Evolutionary conservation across 371 early-diverging fungal species (phyloP).

Genomic region (Mucor circinelloides): DNA sequence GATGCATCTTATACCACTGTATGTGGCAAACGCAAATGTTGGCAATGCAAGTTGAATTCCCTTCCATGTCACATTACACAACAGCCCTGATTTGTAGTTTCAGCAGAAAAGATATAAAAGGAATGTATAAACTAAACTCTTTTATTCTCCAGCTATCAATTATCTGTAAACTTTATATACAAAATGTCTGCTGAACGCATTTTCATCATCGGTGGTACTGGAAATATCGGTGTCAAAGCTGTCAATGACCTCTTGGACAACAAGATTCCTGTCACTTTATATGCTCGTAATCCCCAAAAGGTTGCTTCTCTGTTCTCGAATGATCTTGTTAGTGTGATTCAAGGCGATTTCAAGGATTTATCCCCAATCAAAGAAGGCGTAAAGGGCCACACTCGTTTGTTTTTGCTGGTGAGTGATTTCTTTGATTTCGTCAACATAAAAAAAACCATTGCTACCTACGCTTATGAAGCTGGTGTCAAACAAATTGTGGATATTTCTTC

Average conservation of each 20-base stretch:
- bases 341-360: conserved; percentile 34
- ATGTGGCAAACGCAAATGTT: too few species aligned
- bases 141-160: background rate
- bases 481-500: conserved; percentile 42
- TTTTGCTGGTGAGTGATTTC: conserved; percentile 23
- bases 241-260: conserved; percentile 20
- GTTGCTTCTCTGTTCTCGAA: conserved; percentile 9
- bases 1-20: too few species aligned
- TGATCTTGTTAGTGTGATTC: conserved; percentile 7
- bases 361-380: conserved; percentile 24
- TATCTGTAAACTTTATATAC: background rate
- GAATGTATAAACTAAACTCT: background rate
- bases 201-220: conserved; percentile 38
- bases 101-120: background rate
- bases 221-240: conserved; percentile 26
- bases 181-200: conserved; percentile 15
- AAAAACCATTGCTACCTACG: conserved; percentile 12
- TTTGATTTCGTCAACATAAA: conserved; percentile 6
- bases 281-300: conserved; percentile 30
- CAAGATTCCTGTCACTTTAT: conserved; percentile 16
- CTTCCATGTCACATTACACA: too few species aligned
- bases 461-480: conserved; percentile 32
- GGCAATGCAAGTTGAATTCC: too few species aligned
- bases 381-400: conserved; percentile 33
- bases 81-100: background rate